These are phyloP conservation scores for Elsinoe arachidis DNA, from an alignment of 2,329 filamentous ascomycete genomes.

Conservation along the genomic window DNA sequence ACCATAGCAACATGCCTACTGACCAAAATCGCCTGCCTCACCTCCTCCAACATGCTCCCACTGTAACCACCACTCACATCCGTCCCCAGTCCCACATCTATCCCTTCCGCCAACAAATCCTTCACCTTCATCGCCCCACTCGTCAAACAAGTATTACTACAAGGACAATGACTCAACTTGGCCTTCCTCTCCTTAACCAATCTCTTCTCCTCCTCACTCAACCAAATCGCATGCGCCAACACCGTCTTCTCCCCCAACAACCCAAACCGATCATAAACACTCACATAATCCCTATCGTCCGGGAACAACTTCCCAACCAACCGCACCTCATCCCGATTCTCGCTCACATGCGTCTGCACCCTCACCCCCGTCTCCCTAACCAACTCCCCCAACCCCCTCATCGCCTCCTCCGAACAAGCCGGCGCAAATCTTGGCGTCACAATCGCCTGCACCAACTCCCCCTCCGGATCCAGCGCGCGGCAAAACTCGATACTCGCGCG, in stretches of 20 bases:
- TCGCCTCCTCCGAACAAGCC: conserved; percentile 44
- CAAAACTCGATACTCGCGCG: conserved; percentile 49
- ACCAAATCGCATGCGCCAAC: conserved; percentile 75
- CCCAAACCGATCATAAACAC: conserved; percentile 66
- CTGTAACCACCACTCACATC: conserved; percentile 86
- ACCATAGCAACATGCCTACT: conserved; percentile 60
- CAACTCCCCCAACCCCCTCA: conserved; percentile 56
- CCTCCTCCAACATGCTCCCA: conserved; percentile 72
- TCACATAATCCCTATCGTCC: conserved; percentile 54
- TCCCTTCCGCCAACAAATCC: conserved; percentile 61
- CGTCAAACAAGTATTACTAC: conserved; percentile 73
- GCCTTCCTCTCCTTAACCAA: conserved; percentile 53
- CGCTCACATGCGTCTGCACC: conserved; percentile 82
- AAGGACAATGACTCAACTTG: conserved; percentile 78
- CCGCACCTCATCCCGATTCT: conserved; percentile 65
- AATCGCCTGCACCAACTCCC: conserved; percentile 63
- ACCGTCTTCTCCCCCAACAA: conserved; percentile 67
- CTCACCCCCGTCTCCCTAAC: conserved; percentile 55
- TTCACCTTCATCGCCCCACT: conserved; percentile 71
- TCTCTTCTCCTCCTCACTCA: conserved; percentile 56
- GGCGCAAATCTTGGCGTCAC: conserved; percentile 62
- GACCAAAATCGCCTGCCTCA: conserved; percentile 69
- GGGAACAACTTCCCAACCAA: conserved; percentile 67
- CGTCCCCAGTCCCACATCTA: conserved; percentile 78
- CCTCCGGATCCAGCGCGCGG: conserved; percentile 53